Conservation (phyloP, 106 monocot species). For the Acorus gramineus region DNA sequence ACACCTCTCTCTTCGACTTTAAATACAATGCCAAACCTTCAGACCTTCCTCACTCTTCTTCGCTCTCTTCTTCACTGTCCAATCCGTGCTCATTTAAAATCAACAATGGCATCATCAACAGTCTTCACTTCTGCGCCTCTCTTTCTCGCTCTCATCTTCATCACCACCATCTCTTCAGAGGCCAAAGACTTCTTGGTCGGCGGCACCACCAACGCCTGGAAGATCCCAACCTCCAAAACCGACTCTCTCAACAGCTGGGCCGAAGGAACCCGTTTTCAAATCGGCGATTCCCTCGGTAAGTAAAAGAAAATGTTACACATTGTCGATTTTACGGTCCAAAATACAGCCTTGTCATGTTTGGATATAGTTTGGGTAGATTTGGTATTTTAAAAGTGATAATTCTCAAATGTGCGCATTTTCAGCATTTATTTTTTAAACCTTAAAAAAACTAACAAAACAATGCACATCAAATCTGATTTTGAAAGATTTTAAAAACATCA, state of each 20-base stretch:
- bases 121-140: conserved; percentile 12
- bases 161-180: conserved; percentile 9
- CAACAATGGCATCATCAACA: not conserved
- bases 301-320: no score
- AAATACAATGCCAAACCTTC: not conserved
- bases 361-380: no score
- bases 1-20: not conserved
- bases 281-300: no score
- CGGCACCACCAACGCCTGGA: conserved; percentile 44
- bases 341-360: no score
- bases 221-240: conserved; percentile 26
- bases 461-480: no score
- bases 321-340: no score
- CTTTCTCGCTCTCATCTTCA: conserved; percentile 11
- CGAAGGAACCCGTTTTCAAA: conserved; percentile 10
- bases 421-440: no score
- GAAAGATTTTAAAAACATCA: no score
- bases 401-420: no score
- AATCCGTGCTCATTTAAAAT: no score
- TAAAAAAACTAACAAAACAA: no score
- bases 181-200: conserved; percentile 61
- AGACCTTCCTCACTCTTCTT: not conserved
- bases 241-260: conserved; percentile 74
- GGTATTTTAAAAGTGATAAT: no score
- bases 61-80: not conserved